These are phyloP conservation scores for Colletotrichum falcatum DNA, from an alignment of 2,329 filamentous ascomycete genomes.

Conservation along the genomic window DNA sequence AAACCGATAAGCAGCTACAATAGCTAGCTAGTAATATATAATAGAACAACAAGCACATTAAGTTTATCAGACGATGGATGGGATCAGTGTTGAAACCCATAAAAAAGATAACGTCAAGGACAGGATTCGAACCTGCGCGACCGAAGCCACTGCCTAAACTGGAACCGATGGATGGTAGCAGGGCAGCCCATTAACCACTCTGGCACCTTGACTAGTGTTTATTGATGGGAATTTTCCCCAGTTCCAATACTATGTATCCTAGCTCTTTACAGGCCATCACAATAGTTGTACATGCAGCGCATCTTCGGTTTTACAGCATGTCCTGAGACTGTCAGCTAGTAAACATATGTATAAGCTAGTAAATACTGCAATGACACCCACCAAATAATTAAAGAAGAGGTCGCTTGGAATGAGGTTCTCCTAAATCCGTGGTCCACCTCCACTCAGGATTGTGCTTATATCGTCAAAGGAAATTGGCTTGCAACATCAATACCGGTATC, in stretches of 20 bases:
- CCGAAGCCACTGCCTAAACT: constrained; percentile 41
- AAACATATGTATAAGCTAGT: neutral
- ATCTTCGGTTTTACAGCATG: no score
- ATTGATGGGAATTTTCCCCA: neutral
- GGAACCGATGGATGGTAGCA: constrained; percentile 27
- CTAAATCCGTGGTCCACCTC: no score
- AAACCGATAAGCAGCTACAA: no score
- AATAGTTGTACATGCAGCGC: neutral
- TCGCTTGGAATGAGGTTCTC: neutral
- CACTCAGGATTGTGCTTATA: neutral
- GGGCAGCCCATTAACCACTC: constrained; percentile 42
- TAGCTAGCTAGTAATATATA: neutral
- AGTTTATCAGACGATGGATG: neutral
- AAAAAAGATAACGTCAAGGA: constrained; percentile 33
- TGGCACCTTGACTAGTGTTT: constrained; percentile 33
- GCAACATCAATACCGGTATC: neutral
- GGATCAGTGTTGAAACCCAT: no score
- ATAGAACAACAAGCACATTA: neutral
- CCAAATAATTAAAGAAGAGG: neutral
- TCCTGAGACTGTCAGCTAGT: neutral
- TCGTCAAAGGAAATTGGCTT: neutral
- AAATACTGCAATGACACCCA: neutral
- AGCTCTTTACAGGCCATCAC: accelerated
- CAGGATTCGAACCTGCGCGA: constrained; percentile 42
- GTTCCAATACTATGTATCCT: neutral